Conservation (phyloP, 768 basidiomycete genomes). For the Naganishia vishniacii region DNA sequence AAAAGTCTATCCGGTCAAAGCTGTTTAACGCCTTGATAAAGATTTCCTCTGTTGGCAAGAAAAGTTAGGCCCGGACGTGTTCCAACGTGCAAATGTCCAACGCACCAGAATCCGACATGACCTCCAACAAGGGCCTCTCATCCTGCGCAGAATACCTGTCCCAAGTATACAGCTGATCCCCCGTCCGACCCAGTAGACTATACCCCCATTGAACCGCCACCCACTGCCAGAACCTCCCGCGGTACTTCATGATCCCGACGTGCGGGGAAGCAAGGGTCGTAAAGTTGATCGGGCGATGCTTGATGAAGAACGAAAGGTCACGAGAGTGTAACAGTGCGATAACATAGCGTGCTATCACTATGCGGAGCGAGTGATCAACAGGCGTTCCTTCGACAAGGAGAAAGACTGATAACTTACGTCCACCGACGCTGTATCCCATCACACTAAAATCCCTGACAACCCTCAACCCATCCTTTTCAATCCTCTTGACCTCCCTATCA, state of each 20-base stretch:
- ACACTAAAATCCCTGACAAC: slow-evolving; percentile 29
- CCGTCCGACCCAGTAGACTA: slow-evolving; percentile 29
- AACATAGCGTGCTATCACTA: slow-evolving; percentile 43
- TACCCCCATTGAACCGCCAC: slow-evolving; percentile 2
- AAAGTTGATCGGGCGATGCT: slow-evolving; percentile 39
- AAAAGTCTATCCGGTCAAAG: slow-evolving; percentile 39
- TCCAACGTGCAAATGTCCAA: neutral
- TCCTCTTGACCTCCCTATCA: slow-evolving; percentile 34
- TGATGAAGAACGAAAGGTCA: slow-evolving; percentile 35
- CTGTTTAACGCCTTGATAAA: slow-evolving; percentile 40
- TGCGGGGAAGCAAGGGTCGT: slow-evolving; percentile 45
- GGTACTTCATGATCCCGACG: slow-evolving; percentile 40
- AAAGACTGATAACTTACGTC: slow-evolving; percentile 31
- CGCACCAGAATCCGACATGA: slow-evolving; percentile 44
- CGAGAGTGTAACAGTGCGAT: slow-evolving; percentile 38
- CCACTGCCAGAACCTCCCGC: slow-evolving; percentile 22
- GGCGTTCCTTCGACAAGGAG: neutral
- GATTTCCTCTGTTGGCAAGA: slow-evolving; percentile 29
- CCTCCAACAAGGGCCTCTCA: slow-evolving; percentile 38
- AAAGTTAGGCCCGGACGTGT: neutral
- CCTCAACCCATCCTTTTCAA: slow-evolving; percentile 33
- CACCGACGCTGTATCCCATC: slow-evolving; percentile 46
- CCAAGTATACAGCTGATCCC: slow-evolving; percentile 41
- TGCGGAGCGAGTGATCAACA: neutral
- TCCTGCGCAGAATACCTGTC: slow-evolving; percentile 34